phyloP scores from a whole-genome alignment of 2,329 filamentous ascomycete species.

The Calonectria ilicicola region DNA sequence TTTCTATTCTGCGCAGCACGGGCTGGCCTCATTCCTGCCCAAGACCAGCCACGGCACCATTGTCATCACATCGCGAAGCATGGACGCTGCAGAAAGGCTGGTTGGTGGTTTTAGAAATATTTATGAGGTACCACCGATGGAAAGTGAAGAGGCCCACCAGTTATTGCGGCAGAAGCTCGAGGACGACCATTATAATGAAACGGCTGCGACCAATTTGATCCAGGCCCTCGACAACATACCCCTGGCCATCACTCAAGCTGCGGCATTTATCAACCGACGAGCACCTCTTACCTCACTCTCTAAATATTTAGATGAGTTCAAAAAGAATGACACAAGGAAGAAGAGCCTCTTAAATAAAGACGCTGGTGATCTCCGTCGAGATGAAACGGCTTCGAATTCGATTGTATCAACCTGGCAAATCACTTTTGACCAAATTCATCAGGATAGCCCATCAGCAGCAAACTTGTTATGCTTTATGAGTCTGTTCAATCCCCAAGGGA shows the following conservation, averaged over 20 bases:
- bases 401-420: not conserved
- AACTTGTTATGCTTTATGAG: not conserved
- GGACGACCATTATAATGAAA: not conserved
- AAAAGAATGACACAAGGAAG: not conserved
- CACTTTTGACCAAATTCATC: not conserved
- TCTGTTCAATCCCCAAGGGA: not conserved
- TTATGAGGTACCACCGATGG: not conserved
- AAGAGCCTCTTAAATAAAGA: not conserved
- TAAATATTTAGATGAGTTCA: constrained; percentile 42
- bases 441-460: not conserved
- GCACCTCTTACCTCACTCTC: constrained; percentile 30
- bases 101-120: not conserved
- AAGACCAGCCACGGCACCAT: not conserved
- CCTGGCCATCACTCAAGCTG: constrained; percentile 4
- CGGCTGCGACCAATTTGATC: not conserved
- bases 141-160: not conserved
- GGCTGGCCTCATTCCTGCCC: not conserved
- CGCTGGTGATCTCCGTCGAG: not conserved
- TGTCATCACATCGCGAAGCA: not conserved
- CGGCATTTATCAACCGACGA: not conserved
- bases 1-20: not conserved
- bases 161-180: not conserved
- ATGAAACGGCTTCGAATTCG: not conserved
- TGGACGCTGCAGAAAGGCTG: not conserved
- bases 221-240: not conserved